A percentile compares a stretch with the other conserved stretches of the same genome.
Evolutionary conservation across 2,329 filamentous ascomycete species (phyloP).

Genomic region (Clarireedia hainanense): DNA sequence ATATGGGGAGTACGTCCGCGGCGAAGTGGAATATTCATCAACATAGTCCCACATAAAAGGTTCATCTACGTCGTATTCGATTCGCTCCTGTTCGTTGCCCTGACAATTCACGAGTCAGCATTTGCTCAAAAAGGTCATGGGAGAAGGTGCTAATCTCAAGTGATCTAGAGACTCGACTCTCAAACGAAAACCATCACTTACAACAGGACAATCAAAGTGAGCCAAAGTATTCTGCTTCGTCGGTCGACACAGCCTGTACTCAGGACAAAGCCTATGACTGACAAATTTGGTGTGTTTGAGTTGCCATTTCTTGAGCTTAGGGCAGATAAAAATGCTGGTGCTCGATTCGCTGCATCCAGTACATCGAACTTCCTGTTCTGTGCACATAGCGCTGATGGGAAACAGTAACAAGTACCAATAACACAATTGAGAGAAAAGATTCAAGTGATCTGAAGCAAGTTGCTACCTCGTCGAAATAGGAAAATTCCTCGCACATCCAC

Average conservation of each 20-base stretch:
- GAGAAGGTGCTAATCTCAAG: not conserved
- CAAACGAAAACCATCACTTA: not conserved
- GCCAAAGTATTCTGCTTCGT: not conserved
- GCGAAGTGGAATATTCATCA: not conserved
- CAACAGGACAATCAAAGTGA: constrained; percentile 6
- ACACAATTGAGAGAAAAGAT: not conserved
- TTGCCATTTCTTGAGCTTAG: constrained; percentile 7
- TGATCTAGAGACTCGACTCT: not conserved
- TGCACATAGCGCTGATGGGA: not conserved
- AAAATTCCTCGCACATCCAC: not conserved
- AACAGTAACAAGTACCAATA: not conserved
- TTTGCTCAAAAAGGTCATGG: not conserved
- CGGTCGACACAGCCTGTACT: constrained; percentile 2
- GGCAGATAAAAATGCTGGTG: constrained; percentile 6
- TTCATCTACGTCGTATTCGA: not conserved
- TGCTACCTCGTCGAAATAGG: not conserved
- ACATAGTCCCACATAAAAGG: constrained; percentile 1
- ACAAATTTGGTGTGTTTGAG: constrained; percentile 3
- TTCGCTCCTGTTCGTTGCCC: not conserved
- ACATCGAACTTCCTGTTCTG: constrained; percentile 8
- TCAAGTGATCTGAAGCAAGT: not conserved
- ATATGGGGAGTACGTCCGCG: not conserved
- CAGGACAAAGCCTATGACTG: constrained; percentile 4
- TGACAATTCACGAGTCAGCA: not conserved
- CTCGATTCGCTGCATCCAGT: constrained; percentile 6